These are phyloP conservation scores for Rhypophila decipiens DNA, from an alignment of 495 filamentous ascomycete genomes.

Conservation along the genomic window DNA sequence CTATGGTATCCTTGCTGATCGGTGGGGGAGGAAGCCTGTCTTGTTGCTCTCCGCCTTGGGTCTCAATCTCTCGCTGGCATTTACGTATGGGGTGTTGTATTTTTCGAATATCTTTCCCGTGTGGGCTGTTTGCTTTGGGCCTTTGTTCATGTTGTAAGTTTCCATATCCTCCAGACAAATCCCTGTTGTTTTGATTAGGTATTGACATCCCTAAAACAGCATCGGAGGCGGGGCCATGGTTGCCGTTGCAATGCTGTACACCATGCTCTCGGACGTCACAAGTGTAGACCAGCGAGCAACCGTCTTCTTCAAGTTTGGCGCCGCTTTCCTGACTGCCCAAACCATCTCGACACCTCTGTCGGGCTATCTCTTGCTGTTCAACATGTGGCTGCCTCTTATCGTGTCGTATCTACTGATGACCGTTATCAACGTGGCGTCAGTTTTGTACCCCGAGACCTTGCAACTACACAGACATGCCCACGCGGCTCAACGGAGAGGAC, in stretches of 20 bases:
- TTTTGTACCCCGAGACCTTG: constrained; percentile 25
- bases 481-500: not conserved
- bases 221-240: constrained; percentile 24
- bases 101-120: constrained; percentile 23
- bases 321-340: constrained; percentile 17
- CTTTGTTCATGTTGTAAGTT: constrained; percentile 18
- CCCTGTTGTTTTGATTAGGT: too few species aligned
- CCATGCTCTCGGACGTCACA: constrained; percentile 25
- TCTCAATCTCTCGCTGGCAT: constrained; percentile 5
- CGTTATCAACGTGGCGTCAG: constrained; percentile 1
- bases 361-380: constrained; percentile 16
- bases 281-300: constrained; percentile 17
- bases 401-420: constrained; percentile 9
- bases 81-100: constrained; percentile 1
- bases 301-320: constrained; percentile 23
- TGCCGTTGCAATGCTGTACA: constrained; percentile 27
- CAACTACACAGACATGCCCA: constrained; percentile 10
- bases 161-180: too few species aligned
- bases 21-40: constrained; percentile 25
- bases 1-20: constrained; percentile 29
- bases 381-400: constrained; percentile 19
- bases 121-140: constrained; percentile 19
- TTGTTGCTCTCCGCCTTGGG: constrained; percentile 18
- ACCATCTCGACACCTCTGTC: constrained; percentile 21
- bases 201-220: too few species aligned